Conservation (phyloP, 208 protist species). For the Leishmania guyanensis region DNA sequence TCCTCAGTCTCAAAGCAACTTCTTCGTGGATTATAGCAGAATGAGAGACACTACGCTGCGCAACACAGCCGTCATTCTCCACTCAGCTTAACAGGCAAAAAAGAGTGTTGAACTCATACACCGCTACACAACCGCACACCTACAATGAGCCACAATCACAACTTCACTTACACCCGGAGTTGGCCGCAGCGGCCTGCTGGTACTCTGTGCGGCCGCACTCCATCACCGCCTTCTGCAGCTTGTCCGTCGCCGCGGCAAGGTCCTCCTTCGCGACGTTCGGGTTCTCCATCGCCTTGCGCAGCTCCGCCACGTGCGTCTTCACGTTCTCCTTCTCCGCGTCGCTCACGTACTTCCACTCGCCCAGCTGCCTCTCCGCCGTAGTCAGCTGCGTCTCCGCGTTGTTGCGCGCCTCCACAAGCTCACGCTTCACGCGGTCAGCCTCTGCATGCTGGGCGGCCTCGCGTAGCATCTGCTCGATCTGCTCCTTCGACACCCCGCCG, state of each 20-base stretch:
- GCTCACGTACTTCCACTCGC: conserved; percentile 87
- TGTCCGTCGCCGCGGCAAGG: conserved; percentile 50
- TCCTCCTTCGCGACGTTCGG: conserved; percentile 72
- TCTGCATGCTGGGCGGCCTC: conserved; percentile 84
- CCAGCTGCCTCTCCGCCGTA: conserved; percentile 75
- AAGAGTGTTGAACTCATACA: background rate
- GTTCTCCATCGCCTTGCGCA: conserved; percentile 75
- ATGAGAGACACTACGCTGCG: too few relatives aligned
- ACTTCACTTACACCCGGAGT: conserved; percentile 27
- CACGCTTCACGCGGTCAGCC: conserved; percentile 73
- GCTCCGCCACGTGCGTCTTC: conserved; percentile 46
- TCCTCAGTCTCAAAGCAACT: background rate
- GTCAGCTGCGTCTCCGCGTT: conserved; percentile 73
- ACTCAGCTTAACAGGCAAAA: too few relatives aligned
- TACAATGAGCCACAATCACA: background rate
- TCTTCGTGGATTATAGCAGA: background rate
- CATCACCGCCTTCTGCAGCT: conserved; percentile 88
- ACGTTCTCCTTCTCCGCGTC: conserved; percentile 78
- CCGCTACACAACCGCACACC: background rate
- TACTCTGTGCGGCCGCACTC: conserved; percentile 79
- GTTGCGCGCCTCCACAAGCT: conserved; percentile 85
- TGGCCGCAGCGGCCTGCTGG: conserved; percentile 68
- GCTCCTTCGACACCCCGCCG: conserved; percentile 74
- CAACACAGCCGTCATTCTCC: too few relatives aligned
- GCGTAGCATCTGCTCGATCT: conserved; percentile 90